Base-by-base conservation (phyloP, 345 rosid genomes). In the Raphanus sativus region DNA sequence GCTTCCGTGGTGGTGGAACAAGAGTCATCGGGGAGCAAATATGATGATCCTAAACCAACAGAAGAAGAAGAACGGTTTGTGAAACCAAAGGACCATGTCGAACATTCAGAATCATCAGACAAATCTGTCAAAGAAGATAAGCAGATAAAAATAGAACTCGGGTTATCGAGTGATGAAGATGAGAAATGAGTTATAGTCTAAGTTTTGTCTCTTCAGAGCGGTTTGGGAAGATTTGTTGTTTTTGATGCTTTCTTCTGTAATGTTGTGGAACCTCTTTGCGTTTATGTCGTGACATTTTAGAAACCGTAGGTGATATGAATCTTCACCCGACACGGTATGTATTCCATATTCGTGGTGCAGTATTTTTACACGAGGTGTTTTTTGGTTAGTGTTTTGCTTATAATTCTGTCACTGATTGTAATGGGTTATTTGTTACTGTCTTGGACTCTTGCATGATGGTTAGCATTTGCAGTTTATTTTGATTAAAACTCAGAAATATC, bases 121-220 rank as follows among this genome's bases (percentile, higher is more conserved):
- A 69, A 64, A 63, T 12, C 67, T 0, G 45, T 30, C 11, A 55
- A 74, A 74, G 79, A 79, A 69, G 79, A 75, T 4, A 69, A 65
- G 50, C 33, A 29, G 11, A 67, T 30, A 54, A 79, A 79, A n/a
- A 79, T 79, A 79, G 82, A 79, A 68, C 82, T 79, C 6, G 82
- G 82, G 5, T 54, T 74, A 6, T 79, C 82, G 8, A 79, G 82
- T 54, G 82, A 74, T 74, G 82, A 79, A 62, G 82, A 79, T 63
- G 78, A 79, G 45, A 79, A 79, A 78, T 78, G 45, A 78, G 61
- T 5, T 36, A 52, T 26, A 34, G 56, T 26, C 52, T 24, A 13
- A 70, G 30, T 48, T 52, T 52, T n/a, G 24, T 64, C 21, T 71
- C 21, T 45, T 70, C 54, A 56, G 67, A 66, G 45, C 32, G 45